These are phyloP conservation scores for Candida alai DNA, from an alignment of 805 yeast species.

Conservation along the genomic window DNA sequence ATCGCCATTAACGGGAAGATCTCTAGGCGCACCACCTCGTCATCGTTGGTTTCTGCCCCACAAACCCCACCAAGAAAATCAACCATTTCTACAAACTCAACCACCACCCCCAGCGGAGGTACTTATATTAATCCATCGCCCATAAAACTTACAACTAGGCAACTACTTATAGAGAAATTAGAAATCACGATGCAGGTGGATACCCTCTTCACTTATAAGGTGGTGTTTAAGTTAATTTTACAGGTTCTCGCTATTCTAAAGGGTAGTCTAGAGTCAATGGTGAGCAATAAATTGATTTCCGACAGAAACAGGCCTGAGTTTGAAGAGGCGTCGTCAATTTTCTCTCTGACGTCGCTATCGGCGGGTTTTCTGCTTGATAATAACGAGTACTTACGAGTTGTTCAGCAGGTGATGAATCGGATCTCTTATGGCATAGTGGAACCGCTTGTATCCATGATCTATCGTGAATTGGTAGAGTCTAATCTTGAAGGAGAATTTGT, in stretches of 20 bases:
- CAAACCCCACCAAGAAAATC: constrained; percentile 3
- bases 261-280: constrained; percentile 16
- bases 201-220: constrained; percentile 34
- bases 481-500: constrained; percentile 27
- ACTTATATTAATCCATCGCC: constrained; percentile 27
- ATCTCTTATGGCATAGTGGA: constrained; percentile 34
- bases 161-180: constrained; percentile 39
- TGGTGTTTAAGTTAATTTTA: constrained; percentile 26
- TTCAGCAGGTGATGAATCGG: constrained; percentile 25
- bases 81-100: neutral
- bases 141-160: constrained; percentile 36
- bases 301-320: constrained; percentile 5
- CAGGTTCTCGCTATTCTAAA: constrained; percentile 24
- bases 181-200: constrained; percentile 41
- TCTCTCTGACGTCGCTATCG: constrained; percentile 26
- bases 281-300: neutral
- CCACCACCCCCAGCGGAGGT: neutral
- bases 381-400: constrained; percentile 28
- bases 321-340: constrained; percentile 29
- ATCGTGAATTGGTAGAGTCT: constrained; percentile 29
- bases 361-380: constrained; percentile 20
- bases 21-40: too few relatives aligned
- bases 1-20: too few relatives aligned
- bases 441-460: constrained; percentile 30
- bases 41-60: neutral